These are phyloP conservation scores for Leccinum ochraceum DNA, from an alignment of 768 basidiomycete genomes.

Conservation along the genomic window DNA sequence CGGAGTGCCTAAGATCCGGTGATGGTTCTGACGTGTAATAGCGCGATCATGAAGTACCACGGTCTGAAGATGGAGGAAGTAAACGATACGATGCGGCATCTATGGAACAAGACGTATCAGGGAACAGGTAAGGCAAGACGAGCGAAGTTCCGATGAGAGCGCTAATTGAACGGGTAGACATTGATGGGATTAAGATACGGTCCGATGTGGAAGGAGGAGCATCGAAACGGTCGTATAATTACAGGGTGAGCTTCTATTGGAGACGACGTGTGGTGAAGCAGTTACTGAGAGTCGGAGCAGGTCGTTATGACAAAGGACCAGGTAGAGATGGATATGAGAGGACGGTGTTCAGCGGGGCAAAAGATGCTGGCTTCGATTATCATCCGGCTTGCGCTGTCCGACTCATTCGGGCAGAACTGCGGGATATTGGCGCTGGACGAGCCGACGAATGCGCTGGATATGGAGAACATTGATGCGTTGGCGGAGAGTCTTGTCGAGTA, in stretches of 20 bases:
- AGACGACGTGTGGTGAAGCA: slow-evolving; percentile 6
- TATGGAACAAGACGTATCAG: slow-evolving; percentile 99
- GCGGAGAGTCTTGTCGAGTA: slow-evolving; percentile 91
- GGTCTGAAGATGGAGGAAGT: slow-evolving; percentile 98
- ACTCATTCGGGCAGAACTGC: slow-evolving; percentile 97
- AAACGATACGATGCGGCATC: slow-evolving; percentile 93
- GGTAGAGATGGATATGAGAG: slow-evolving; percentile 99
- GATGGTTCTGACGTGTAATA: slow-evolving; percentile 36
- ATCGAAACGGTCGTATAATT: slow-evolving; percentile 95
- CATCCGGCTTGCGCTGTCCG: slow-evolving; percentile 94
- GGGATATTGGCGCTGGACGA: slow-evolving; percentile 97
- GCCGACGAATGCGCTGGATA: slow-evolving; percentile 95
- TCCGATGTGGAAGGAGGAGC: slow-evolving; percentile 91
- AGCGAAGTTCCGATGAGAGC: slow-evolving; percentile 2
- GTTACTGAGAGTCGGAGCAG: slow-evolving; percentile 41
- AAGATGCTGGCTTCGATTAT: slow-evolving; percentile 99
- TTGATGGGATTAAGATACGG: slow-evolving; percentile 94
- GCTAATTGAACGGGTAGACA: slow-evolving; percentile 57
- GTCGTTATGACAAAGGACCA: slow-evolving; percentile 99
- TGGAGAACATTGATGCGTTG: slow-evolving; percentile 93
- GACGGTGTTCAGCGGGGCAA: slow-evolving; percentile 96
- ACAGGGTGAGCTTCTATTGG: slow-evolving; percentile 61
- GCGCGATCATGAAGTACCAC: slow-evolving; percentile 99
- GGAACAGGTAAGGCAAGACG: slow-evolving; percentile 71
- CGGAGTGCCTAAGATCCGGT: not conserved